Evolutionary conservation across 2,329 filamentous ascomycete species (phyloP).

Genomic region (Pseudogymnoascus verrucosus): DNA sequence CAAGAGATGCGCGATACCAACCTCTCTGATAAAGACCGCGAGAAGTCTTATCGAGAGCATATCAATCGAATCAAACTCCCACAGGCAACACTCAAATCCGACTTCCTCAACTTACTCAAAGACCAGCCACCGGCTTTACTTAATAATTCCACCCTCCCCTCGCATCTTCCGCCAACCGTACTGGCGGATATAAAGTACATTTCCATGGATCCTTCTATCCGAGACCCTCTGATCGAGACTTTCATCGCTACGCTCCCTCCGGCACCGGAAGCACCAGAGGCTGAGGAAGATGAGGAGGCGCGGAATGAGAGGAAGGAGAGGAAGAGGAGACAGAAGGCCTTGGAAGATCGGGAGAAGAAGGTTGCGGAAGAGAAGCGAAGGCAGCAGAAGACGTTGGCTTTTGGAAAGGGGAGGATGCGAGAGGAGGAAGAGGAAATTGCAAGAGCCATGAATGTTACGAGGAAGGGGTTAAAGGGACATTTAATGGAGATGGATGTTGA

Average conservation of each 20-base stretch:
- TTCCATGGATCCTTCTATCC: conserved; percentile 50
- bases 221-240: conserved; percentile 58
- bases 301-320: conserved; percentile 43
- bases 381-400: conserved; percentile 50
- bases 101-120: conserved; percentile 59
- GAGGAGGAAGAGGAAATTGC: conserved; percentile 63
- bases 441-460: conserved; percentile 59
- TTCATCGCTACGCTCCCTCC: conserved; percentile 58
- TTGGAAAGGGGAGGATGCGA: conserved; percentile 51
- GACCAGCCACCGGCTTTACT: conserved; percentile 49
- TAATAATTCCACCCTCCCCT: conserved; percentile 49
- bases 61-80: conserved; percentile 59
- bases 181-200: conserved; percentile 63
- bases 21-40: conserved; percentile 66
- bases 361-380: conserved; percentile 57
- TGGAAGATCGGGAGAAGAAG: conserved; percentile 54
- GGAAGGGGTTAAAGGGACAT: conserved; percentile 57
- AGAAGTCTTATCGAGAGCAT: conserved; percentile 72
- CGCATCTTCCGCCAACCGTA: conserved; percentile 53
- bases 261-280: conserved; percentile 41
- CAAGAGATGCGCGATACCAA: conserved; percentile 67
- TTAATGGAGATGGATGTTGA: conserved; percentile 28
- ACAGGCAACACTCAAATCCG: conserved; percentile 57
- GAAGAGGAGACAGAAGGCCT: conserved; percentile 55
- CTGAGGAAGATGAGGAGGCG: conserved; percentile 44